Conservation (phyloP, 257 asterid genomes). For the Nicotiana paniculata region DNA sequence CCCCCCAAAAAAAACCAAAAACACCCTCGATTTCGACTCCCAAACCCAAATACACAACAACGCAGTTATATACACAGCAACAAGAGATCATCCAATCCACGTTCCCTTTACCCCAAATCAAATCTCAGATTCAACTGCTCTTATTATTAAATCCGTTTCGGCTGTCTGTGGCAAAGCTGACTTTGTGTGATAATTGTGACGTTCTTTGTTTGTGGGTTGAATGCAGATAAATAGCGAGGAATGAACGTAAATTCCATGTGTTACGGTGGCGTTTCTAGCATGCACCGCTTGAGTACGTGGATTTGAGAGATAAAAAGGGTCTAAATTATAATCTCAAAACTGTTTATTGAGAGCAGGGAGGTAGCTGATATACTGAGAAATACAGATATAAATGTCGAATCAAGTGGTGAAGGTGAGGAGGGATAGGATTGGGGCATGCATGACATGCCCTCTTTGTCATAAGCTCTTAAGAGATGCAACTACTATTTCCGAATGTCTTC, state of each 20-base stretch:
- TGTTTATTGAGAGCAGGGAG: background rate
- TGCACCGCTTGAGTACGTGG: conserved; percentile 16
- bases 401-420: conserved; percentile 72
- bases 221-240: conserved; percentile 44
- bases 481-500: conserved; percentile 92
- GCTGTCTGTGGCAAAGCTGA: background rate
- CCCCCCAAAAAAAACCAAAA: background rate
- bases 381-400: conserved; percentile 62
- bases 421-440: conserved; percentile 84
- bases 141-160: background rate
- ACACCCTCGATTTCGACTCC: conserved; percentile 13
- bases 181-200: conserved; percentile 19
- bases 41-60: background rate
- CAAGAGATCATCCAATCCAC: conserved; percentile 9
- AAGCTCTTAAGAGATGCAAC: conserved; percentile 89
- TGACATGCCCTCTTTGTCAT: conserved; percentile 94
- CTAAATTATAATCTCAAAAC: background rate
- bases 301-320: conserved; percentile 34
- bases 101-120: conserved; percentile 23
- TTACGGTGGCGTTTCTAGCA: conserved; percentile 22
- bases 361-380: background rate
- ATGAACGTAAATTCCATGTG: conserved; percentile 59
- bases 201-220: conserved; percentile 30
- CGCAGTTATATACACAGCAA: background rate
- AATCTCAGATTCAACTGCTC: background rate